Evolutionary conservation across 352 stramenopile species (phyloP).

Genomic region (Phytophthora pisi): DNA sequence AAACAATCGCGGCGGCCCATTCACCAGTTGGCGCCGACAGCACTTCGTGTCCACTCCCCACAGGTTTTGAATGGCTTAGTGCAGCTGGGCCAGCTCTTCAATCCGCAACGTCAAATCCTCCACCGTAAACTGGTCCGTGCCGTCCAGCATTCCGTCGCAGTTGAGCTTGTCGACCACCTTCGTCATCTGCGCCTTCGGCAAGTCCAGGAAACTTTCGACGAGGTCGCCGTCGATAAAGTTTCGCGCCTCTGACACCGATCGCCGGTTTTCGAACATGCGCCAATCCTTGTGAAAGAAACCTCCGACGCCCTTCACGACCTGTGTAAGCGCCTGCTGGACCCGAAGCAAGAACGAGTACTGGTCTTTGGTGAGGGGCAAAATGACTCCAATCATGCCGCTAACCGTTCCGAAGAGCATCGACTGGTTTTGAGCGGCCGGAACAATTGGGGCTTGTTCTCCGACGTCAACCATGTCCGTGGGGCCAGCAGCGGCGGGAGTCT

Average conservation of each 20-base stretch:
- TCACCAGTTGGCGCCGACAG: background rate
- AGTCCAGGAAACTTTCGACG: slow-evolving; percentile 95
- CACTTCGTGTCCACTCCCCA: slow-evolving; percentile 6
- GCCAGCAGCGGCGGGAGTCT: slow-evolving; percentile 3
- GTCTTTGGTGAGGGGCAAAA: slow-evolving; percentile 91
- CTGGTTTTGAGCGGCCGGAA: slow-evolving; percentile 21
- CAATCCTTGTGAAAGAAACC: slow-evolving; percentile 94
- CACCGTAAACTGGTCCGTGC: slow-evolving; percentile 59
- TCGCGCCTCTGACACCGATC: slow-evolving; percentile 77
- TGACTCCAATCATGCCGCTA: slow-evolving; percentile 95
- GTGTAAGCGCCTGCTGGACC: slow-evolving; percentile 90
- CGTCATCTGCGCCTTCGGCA: slow-evolving; percentile 89
- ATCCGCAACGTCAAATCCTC: slow-evolving; percentile 73
- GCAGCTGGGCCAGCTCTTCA: slow-evolving; percentile 79
- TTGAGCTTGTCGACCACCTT: slow-evolving; percentile 94
- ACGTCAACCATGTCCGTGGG: slow-evolving; percentile 65
- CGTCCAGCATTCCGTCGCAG: slow-evolving; percentile 78
- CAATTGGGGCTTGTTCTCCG: slow-evolving; percentile 16
- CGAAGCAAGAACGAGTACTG: slow-evolving; percentile 92
- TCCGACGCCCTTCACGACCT: slow-evolving; percentile 91
- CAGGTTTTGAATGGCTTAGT: slow-evolving; percentile 42
- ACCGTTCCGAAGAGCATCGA: slow-evolving; percentile 95
- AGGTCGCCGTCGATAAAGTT: slow-evolving; percentile 98
- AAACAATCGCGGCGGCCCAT: background rate
- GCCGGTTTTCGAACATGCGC: slow-evolving; percentile 92